Conservation (phyloP, 2,329 filamentous ascomycete species). For the Metarhizium guizhouense region DNA sequence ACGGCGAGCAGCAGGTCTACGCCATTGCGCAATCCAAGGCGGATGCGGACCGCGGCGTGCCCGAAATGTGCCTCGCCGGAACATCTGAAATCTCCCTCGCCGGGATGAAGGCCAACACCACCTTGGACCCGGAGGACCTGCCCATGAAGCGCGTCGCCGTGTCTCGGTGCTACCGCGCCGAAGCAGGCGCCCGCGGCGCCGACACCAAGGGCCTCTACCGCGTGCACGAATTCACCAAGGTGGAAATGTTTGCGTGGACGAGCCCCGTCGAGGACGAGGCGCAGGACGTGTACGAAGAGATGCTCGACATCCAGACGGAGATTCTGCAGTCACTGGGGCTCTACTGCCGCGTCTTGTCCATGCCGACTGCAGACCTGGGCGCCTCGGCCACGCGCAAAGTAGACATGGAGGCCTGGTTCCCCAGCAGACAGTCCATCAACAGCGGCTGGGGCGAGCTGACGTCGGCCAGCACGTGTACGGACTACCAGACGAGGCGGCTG, state of each 20-base stretch:
- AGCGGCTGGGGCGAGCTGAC: constrained; percentile 89
- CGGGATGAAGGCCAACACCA: constrained; percentile 72
- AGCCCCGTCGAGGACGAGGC: constrained; percentile 41
- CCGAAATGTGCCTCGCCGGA: constrained; percentile 68
- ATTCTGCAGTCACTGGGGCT: constrained; percentile 71
- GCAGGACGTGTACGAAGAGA: constrained; percentile 65
- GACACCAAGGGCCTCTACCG: constrained; percentile 93
- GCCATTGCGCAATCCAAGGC: constrained; percentile 57
- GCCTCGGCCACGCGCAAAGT: constrained; percentile 79
- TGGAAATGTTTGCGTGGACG: constrained; percentile 95
- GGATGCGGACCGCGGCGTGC: constrained; percentile 53
- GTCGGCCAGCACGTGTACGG: constrained; percentile 81
- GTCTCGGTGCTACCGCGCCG: constrained; percentile 90
- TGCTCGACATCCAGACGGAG: constrained; percentile 78
- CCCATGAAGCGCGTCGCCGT: constrained; percentile 75
- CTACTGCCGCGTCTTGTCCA: constrained; percentile 82
- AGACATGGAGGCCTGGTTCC: constrained; percentile 93
- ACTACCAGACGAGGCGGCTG: constrained; percentile 83
- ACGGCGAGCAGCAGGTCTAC: constrained; percentile 91
- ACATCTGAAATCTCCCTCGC: constrained; percentile 95
- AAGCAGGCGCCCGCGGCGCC: constrained; percentile 81
- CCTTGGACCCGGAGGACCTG: constrained; percentile 54
- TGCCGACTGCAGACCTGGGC: constrained; percentile 83
- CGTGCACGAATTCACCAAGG: constrained; percentile 97
- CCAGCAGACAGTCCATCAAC: constrained; percentile 52